Evolutionary conservation across 208 protist species (phyloP).

Genomic region (Phytomonas sp.): DNA sequence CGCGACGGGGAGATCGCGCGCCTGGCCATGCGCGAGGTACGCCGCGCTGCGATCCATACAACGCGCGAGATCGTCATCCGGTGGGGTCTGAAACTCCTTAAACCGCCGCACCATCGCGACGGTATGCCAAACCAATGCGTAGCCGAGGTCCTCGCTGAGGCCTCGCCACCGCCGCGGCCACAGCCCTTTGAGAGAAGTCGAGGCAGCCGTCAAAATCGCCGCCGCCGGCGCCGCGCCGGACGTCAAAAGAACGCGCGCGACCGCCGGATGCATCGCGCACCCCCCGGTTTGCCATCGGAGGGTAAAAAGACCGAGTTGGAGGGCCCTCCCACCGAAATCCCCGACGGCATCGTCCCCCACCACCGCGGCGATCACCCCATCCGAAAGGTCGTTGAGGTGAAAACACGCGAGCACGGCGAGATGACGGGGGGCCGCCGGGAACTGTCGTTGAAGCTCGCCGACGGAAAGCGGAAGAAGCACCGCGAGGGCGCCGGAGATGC

Average conservation of each 20-base stretch:
- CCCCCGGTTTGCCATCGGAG: constrained; percentile 60
- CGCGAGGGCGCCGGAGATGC: constrained; percentile 37
- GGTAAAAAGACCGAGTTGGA: constrained; percentile 49
- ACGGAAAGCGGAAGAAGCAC: constrained; percentile 50
- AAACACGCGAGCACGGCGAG: constrained; percentile 51
- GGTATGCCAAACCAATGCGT: constrained; percentile 71
- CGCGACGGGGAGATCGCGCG: constrained; percentile 44
- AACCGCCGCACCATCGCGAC: constrained; percentile 29
- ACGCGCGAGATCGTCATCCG: constrained; percentile 28
- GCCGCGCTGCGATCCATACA: constrained; percentile 60
- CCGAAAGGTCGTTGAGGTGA: constrained; percentile 46
- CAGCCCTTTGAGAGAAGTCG: constrained; percentile 26
- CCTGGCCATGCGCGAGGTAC: constrained; percentile 58
- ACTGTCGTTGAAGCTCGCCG: constrained; percentile 23
- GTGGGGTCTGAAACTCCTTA: constrained; percentile 9
- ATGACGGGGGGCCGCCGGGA: constrained; percentile 20
- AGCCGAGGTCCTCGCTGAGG: constrained; percentile 36
- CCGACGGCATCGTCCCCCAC: constrained; percentile 25
- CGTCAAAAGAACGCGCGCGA: constrained; percentile 20
- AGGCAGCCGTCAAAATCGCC: constrained; percentile 16
- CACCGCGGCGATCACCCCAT: constrained; percentile 38
- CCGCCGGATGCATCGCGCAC: constrained; percentile 49
- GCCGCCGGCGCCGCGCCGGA: constrained; percentile 16
- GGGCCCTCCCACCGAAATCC: constrained; percentile 26
- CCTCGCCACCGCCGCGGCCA: constrained; percentile 79